Evolutionary conservation across 306 rosid genomes (phyloP), one percentile per base, ranked within the genome.

Genomic region (Neltuma alba): DNA sequence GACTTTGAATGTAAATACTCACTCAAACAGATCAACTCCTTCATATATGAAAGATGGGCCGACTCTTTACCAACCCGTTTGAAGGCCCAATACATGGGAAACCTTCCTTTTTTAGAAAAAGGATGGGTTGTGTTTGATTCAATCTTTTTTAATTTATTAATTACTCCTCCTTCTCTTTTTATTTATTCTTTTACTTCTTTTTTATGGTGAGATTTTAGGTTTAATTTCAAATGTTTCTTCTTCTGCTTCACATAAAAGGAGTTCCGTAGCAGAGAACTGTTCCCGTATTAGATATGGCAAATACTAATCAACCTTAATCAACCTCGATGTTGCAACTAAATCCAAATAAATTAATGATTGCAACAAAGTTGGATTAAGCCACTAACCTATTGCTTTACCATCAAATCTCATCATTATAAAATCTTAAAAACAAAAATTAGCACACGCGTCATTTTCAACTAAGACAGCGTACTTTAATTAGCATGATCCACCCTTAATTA

Each of bases 351-450:
- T 21, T 72, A 62, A 48, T 63, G 55, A 28, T n/a, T 37, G 58
- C 55, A 12, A n/a, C 75, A 13, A 52, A 74, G 61, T 74, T 50
- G 28, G 74, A 80, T 65, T 73, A 74, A 80, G 31, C 20, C 27
- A 20, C 34, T 63, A 80, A 16, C 52, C 10, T 28, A 16, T 64
- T 77, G 40, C 55, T 52, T 77, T 78, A 61, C 21, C 23, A 38
- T 30, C 83, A 64, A 28, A 38, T 36, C 15, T 12, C 36, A 55
- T 74, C 54, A 52, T 72, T 72, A 34, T 34, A 50, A 72, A 72
- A 21, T 33, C 47, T 33, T 25, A 10, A 23, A 14, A 74, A 23
- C 21, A 21, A 50, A n/a, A 2, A 54, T 67, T n/a, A 67, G 13
- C 72, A 13, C 25, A 62, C 25, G 37, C 30, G 79, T 66, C 75